Evolutionary conservation across 2,329 filamentous ascomycete species (phyloP), one percentile per base, ranked within the genome.

Genomic region (Corynespora cassiicola): DNA sequence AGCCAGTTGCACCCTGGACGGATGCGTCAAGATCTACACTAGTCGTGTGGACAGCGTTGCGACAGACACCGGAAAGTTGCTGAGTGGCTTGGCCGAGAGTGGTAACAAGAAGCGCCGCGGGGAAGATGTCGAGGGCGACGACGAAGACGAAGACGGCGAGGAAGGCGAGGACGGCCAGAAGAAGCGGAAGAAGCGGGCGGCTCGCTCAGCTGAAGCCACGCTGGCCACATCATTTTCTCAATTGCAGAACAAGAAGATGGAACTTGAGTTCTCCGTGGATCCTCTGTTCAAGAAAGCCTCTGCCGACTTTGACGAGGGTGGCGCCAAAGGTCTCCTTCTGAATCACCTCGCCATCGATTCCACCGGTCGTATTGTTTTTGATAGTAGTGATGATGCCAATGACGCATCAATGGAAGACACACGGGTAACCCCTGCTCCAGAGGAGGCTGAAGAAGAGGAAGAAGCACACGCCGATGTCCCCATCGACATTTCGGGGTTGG

Each of bases 281-380:
- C 94, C 94, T 2, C 73, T 99, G n/a, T 99, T 99, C 80, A 99
- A 99, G 65, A 99, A 99, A 64, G 92, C 92, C 1, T 95, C 92
- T 5, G 94, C 94, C 27, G 94, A 99, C 72, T 99, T 99, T 52
- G 94, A 99, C 63, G 94, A 99, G 72, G 94, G 94, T 14, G 94
- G 94, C 39, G 94, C 94, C 39, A 99, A 97, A 70, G 94, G 94
- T 14, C 77, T 99, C 26, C 77, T 99, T 14, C 79, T 99, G 20
- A 99, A 99, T 62, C 92, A 99, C 69, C 77, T 99, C n/a, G 89
- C 92, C 62, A 96, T 99, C 50, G 94, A 99, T 68, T 82, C 83
- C 2, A 84, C 90, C 50, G 94, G 94, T 26, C 83, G 92, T 22
- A 99, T 99, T 47, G 91, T 99, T 5, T 99, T 99, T 63, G 94